phyloP scores from a whole-genome alignment of 441 rosid species.

The Rhodomyrtus psidioides region DNA sequence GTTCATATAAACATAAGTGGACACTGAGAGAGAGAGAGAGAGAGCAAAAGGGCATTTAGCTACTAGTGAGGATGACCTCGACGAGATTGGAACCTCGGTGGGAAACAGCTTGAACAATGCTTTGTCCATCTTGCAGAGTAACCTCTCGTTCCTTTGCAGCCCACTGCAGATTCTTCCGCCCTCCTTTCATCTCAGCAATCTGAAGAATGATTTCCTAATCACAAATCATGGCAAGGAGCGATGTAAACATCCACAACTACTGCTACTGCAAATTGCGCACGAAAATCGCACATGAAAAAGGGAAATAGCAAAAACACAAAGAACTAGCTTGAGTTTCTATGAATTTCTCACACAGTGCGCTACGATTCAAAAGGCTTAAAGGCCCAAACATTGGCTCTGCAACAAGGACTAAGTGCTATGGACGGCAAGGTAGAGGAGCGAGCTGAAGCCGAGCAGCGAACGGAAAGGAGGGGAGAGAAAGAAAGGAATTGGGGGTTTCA shows the following conservation, averaged over 20 bases:
- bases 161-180: slow-evolving; percentile 81
- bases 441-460: too few species aligned
- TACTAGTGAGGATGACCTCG: slow-evolving; percentile 35
- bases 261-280: too few species aligned
- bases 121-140: slow-evolving; percentile 57
- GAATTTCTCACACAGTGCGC: neutral
- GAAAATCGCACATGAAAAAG: neutral
- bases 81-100: slow-evolving; percentile 89
- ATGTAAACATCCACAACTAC: neutral
- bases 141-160: slow-evolving; percentile 52
- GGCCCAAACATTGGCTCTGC: neutral
- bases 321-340: neutral
- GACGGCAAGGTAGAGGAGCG: too few species aligned
- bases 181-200: slow-evolving; percentile 46
- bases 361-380: neutral
- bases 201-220: neutral
- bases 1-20: neutral
- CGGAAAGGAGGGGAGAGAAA: too few species aligned
- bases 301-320: neutral
- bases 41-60: neutral
- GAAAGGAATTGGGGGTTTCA: too few species aligned
- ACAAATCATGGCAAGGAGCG: neutral
- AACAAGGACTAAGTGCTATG: neutral
- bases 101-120: slow-evolving; percentile 66
- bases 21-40: neutral